Conservation (phyloP, 75 land plant genomes). For the Gnetum montanum region DNA sequence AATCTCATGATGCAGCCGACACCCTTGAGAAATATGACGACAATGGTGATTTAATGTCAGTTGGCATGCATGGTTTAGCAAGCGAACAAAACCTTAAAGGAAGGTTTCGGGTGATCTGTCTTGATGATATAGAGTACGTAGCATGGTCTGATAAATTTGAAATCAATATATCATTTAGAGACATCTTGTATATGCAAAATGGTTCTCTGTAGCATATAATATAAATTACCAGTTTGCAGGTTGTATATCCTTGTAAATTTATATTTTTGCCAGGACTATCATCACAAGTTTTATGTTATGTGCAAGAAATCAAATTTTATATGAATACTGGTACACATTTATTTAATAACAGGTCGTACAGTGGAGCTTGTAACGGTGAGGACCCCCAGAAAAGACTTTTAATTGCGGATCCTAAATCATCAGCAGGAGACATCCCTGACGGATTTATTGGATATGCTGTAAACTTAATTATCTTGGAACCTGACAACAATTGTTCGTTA, state of each 20-base stretch:
- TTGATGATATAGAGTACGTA: conserved; percentile 47
- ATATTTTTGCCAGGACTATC: too few relatives aligned
- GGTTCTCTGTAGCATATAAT: too few relatives aligned
- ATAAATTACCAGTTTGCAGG: too few relatives aligned
- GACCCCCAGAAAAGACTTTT: conserved; percentile 60
- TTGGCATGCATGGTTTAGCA: conserved; percentile 59
- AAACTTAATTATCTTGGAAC: conserved; percentile 51
- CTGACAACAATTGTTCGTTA: conserved; percentile 17
- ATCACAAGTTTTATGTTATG: too few relatives aligned
- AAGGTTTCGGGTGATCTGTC: conserved; percentile 53
- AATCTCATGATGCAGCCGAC: conserved; percentile 54
- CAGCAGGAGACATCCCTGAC: conserved; percentile 19
- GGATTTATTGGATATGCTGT: conserved; percentile 77
- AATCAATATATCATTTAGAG: too few relatives aligned
- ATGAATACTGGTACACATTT: too few relatives aligned
- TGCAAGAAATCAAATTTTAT: too few relatives aligned
- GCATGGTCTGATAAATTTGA: too few relatives aligned
- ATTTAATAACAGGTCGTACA: conserved; percentile 36
- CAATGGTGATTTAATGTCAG: conserved; percentile 19
- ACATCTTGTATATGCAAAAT: too few relatives aligned
- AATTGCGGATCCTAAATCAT: conserved; percentile 27
- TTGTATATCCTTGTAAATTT: too few relatives aligned
- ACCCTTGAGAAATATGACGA: conserved; percentile 40
- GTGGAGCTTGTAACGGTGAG: conserved; percentile 26
- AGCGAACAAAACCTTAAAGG: conserved; percentile 34